Evolutionary conservation across 2,329 filamentous ascomycete genomes (phyloP), one percentile per base, ranked within the genome.

Genomic region (Fusarium secorum): DNA sequence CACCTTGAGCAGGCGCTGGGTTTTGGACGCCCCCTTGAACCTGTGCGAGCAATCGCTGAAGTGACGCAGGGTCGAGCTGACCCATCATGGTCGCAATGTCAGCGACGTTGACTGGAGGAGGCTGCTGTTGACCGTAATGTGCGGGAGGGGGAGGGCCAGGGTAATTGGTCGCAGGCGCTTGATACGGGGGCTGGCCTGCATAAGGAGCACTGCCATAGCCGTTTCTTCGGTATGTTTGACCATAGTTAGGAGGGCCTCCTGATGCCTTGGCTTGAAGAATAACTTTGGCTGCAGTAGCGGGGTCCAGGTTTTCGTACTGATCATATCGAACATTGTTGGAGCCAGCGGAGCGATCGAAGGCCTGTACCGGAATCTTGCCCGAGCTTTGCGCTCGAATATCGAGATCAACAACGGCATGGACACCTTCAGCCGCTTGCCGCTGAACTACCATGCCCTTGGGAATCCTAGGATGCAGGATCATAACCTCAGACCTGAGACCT

Each of bases 391-490:
- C 88, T 48, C 86, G 84, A 54, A 89, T 85, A 66, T 92, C 90
- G 18, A 98, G 86, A 74, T 94, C 91, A 9, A 93, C 90, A 18
- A 98, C 92, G 13, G 92, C 95, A 55, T 93, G 87, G 3, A 98
- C 95, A 22, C 96, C 95, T 79, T 98, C 95, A 15, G 95, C 83
- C 39, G 97, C 93, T 78, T 97, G 94, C 56, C 93, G 88, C 72
- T 93, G 90, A 56, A 98, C 89, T n/a, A 97, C 90, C 9, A 91
- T 88, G 38, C 91, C 89, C 68, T 95, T 90, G 22, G 92, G 88
- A 48, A 97, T 89, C 26, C 92, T 89, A 33, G 93, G 90, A 60
- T 90, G 91, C 48, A 98, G 84, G 73, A 92, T 91, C 81, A 97
- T 90, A 24, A 94, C 90, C 75, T 97, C 92, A 18, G 91, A 90